Percentiles rank a stretch among this genome's conserved stretches.
Conservation (phyloP, 768 basidiomycete genomes). For the Suillus sp. region DNA sequence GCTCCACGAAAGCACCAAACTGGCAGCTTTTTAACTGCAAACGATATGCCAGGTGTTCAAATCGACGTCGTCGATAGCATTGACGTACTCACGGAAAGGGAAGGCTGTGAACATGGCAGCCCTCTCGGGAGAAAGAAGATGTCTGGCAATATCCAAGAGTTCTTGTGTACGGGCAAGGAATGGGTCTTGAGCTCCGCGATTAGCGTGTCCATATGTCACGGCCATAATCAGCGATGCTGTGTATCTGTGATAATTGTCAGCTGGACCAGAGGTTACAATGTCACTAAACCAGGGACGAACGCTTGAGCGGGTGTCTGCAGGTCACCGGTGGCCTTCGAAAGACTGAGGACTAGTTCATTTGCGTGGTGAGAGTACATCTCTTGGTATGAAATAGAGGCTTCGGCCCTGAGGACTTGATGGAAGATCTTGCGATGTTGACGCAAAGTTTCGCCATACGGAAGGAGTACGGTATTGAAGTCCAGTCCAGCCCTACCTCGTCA, state of each 20-base stretch:
- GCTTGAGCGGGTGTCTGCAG: constrained; percentile 17
- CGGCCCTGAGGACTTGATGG: constrained; percentile 18
- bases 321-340: constrained; percentile 20
- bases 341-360: constrained; percentile 12
- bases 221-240: constrained; percentile 33
- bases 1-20: constrained; percentile 4
- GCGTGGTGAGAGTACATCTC: constrained; percentile 12
- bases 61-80: background rate
- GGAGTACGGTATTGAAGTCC: constrained; percentile 27
- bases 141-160: constrained; percentile 19
- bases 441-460: constrained; percentile 24
- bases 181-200: constrained; percentile 20
- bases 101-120: constrained; percentile 11
- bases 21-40: background rate
- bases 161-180: constrained; percentile 25
- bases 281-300: constrained; percentile 15
- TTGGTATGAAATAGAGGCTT: constrained; percentile 20
- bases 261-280: too few relatives aligned
- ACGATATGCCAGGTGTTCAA: background rate
- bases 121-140: constrained; percentile 11
- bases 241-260: constrained; percentile 17
- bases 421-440: constrained; percentile 22
- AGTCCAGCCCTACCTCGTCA: constrained; percentile 24
- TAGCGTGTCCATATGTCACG: constrained; percentile 25
- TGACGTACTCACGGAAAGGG: constrained; percentile 10